Evolutionary conservation across 352 stramenopile genomes (phyloP).

Genomic region (Pythium pyrilobum): DNA sequence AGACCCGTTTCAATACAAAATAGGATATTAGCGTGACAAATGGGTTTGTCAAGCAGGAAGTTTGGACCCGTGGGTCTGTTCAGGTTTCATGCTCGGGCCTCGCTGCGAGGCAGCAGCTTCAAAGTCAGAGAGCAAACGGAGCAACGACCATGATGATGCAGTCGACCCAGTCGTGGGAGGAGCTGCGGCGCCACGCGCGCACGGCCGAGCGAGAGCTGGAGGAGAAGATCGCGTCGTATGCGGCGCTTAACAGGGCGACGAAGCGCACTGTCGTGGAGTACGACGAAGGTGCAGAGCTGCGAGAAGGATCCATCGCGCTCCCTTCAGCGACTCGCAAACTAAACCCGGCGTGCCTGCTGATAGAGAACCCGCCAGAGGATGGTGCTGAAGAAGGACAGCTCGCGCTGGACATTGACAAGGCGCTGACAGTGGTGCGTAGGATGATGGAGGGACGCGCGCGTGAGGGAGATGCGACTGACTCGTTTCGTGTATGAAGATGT

Average conservation of each 20-base stretch:
- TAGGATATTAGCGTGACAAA: not conserved
- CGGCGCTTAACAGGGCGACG: constrained; percentile 44
- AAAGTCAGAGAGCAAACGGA: not conserved
- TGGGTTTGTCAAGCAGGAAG: not conserved
- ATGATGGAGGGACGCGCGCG: no score
- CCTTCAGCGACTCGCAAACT: no score
- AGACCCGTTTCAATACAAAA: not conserved
- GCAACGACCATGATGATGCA: constrained; percentile 43
- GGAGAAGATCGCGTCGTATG: constrained; percentile 77
- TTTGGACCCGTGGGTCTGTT: not conserved
- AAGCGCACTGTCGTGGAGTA: constrained; percentile 31
- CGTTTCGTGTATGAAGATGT: constrained; percentile 56
- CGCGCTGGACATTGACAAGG: constrained; percentile 73
- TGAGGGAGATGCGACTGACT: no score
- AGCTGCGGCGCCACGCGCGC: constrained; percentile 62
- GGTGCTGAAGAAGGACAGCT: constrained; percentile 58
- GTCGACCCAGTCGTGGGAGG: constrained; percentile 65
- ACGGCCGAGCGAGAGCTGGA: constrained; percentile 71
- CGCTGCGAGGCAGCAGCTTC: constrained; percentile 9
- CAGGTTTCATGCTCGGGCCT: not conserved
- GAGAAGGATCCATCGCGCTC: no score
- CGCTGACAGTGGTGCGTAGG: constrained; percentile 44
- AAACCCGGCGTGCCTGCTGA: no score
- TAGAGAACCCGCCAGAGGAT: constrained; percentile 65
- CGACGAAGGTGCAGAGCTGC: constrained; percentile 49